Base-by-base conservation (phyloP, 225 moss, liverwort and hornwort species). In the Pseudoscleropodium purum region DNA sequence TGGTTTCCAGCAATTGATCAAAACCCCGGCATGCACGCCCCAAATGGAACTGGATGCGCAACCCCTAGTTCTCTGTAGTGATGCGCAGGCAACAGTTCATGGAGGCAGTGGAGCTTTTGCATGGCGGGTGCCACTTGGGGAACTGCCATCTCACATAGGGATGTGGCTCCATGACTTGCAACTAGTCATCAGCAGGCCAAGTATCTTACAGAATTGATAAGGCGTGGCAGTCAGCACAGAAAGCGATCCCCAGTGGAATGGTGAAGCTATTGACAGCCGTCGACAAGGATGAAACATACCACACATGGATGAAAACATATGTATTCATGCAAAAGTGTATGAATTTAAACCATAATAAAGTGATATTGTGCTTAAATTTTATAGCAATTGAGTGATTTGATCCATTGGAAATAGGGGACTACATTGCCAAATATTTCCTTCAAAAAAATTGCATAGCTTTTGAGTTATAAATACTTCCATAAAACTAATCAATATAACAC, bases 401-500 rank as follows among this genome's bases (percentile, higher is more conserved):
- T 51, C 13, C 33, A 20, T 75, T 20, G 20, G 33, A 49, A 20
- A 33, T 12, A 51, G 7, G 6, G 18, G 18, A 49, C 0, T 75
- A 0, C 18, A 30, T 75, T 75, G 13, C 2, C 33, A 75, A 49
- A 75, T 49, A 75, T 7, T 20, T 20, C 20, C 19, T 19, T 31
- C 6, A 6, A 47, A 18, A 47, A 31, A 31, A 31, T 31, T 75
- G 7, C 7, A 20, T 33, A 49, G 4, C 7, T 75, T 33, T 75
- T 33, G 7, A 49, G 5, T 2, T 47, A 11, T 75, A 75, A 75
- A 31, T 12, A 11, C 7, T 31, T 1, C 0, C 1, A 47, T 31
- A 47, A 12, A 7, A 75, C 1, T 75, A 2, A 30, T 47, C 27
- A 7, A 6, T 49, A 12, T 0, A 0, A 13, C 49, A 33, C 33